phyloP scores from a whole-genome alignment of 306 rosid genomes.

The Trifolium dubium region DNA sequence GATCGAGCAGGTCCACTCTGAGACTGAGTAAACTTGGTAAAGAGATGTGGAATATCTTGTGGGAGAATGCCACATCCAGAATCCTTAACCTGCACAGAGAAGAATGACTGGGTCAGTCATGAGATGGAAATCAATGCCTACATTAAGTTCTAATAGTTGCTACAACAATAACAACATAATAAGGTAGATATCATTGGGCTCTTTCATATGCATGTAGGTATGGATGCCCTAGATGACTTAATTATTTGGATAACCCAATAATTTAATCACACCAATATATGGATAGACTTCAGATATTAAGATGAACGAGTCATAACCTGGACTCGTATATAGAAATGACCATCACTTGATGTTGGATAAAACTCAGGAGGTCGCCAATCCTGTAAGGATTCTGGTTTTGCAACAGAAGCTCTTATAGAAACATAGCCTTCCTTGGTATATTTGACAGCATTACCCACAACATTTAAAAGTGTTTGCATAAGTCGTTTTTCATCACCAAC shows the following conservation, averaged over 20 bases:
- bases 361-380: conserved; percentile 83
- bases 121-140: conserved; percentile 13
- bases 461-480: conserved; percentile 72
- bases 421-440: conserved; percentile 85
- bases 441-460: conserved; percentile 89
- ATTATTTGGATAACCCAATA: conserved; percentile 4
- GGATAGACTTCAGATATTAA: conserved; percentile 22
- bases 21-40: conserved; percentile 73
- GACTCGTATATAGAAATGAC: conserved; percentile 71
- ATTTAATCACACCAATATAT: conserved; percentile 13
- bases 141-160: conserved; percentile 12
- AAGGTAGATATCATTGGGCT: conserved; percentile 2
- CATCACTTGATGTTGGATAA: conserved; percentile 66
- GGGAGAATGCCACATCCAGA: conserved; percentile 85
- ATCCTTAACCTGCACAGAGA: conserved; percentile 76
- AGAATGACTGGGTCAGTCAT: conserved; percentile 32
- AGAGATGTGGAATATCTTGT: conserved; percentile 74
- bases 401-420: conserved; percentile 75
- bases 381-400: conserved; percentile 73
- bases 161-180: background rate
- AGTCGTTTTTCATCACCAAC: conserved; percentile 85
- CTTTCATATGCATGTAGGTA: conserved; percentile 20
- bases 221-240: conserved; percentile 14
- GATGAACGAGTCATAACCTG: conserved; percentile 57
- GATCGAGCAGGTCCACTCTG: conserved; percentile 61